Conservation (phyloP, 2,329 filamentous ascomycete species). For the Pseudocercospora cruenta region DNA sequence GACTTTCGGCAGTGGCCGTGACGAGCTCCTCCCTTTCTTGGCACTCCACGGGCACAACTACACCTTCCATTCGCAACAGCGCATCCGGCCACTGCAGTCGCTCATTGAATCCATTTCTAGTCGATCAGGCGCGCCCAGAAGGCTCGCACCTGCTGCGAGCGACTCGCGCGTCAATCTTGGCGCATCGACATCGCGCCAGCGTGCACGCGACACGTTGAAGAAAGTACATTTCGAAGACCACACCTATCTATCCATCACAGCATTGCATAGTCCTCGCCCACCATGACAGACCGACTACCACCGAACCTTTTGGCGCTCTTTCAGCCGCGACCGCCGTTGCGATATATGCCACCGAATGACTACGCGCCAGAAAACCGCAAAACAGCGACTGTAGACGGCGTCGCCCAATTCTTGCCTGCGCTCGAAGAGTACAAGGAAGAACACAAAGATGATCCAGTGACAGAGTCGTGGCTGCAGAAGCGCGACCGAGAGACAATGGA, state of each 20-base stretch:
- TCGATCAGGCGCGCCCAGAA: neutral
- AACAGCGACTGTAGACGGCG: slow-evolving; percentile 71
- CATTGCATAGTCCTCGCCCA: neutral
- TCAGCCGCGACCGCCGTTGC: slow-evolving; percentile 86
- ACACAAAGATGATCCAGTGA: slow-evolving; percentile 58
- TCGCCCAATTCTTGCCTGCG: slow-evolving; percentile 74
- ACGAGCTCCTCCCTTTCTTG: slow-evolving; percentile 5
- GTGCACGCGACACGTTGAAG: neutral
- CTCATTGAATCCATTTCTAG: neutral
- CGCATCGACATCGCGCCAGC: neutral
- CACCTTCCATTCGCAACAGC: neutral
- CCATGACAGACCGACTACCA: slow-evolving; percentile 92
- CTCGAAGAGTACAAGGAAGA: slow-evolving; percentile 74
- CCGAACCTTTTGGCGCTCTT: slow-evolving; percentile 92
- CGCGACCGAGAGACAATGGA: slow-evolving; percentile 83
- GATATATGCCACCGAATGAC: slow-evolving; percentile 84
- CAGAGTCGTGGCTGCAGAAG: slow-evolving; percentile 89
- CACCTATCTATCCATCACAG: neutral
- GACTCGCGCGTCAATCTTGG: neutral
- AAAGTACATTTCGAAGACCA: neutral
- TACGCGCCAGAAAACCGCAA: slow-evolving; percentile 79
- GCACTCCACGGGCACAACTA: neutral
- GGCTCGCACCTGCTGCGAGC: neutral
- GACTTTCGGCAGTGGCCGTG: neutral
- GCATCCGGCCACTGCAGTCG: neutral